Evolutionary conservation across 352 stramenopile genomes (phyloP).

Genomic region (Globisporangium megalacanthum): DNA sequence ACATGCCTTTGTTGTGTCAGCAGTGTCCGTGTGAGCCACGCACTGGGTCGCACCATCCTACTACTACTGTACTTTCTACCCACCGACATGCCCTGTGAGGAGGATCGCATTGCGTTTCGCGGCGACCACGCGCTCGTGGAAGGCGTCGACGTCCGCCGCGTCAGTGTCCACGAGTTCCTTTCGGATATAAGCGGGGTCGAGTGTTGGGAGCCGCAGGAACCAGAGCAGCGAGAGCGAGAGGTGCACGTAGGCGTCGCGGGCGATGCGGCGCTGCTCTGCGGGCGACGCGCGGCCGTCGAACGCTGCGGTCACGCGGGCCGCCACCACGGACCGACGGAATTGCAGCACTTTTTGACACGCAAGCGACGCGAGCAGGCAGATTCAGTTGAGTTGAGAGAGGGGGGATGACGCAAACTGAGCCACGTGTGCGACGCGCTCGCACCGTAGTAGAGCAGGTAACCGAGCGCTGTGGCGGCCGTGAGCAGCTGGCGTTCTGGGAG

Average conservation of each 20-base stretch:
- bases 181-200: slow-evolving; percentile 12
- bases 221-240: slow-evolving; percentile 41
- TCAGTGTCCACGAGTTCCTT: slow-evolving; percentile 14
- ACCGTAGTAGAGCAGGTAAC: slow-evolving; percentile 50
- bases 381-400: not conserved
- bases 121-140: not conserved
- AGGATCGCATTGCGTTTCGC: slow-evolving; percentile 26
- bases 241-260: slow-evolving; percentile 26
- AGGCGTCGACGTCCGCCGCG: not conserved
- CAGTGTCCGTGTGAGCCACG: no score
- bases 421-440: not conserved
- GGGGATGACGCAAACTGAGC: not conserved
- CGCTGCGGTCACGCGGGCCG: slow-evolving; percentile 24
- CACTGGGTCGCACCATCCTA: no score
- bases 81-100: slow-evolving; percentile 39
- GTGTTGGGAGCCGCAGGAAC: slow-evolving; percentile 33
- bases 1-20: slow-evolving; percentile 23
- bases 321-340: slow-evolving; percentile 33
- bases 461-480: slow-evolving; percentile 21
- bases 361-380: no score
- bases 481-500: slow-evolving; percentile 30
- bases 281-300: slow-evolving; percentile 12
- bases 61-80: slow-evolving; percentile 1
- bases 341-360: slow-evolving; percentile 26
- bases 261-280: slow-evolving; percentile 14